A percentile compares a stretch with the other conserved stretches of the same genome.
Evolutionary conservation across 2,329 filamentous ascomycete species (phyloP).

Genomic region (Escovopsis sp.): DNA sequence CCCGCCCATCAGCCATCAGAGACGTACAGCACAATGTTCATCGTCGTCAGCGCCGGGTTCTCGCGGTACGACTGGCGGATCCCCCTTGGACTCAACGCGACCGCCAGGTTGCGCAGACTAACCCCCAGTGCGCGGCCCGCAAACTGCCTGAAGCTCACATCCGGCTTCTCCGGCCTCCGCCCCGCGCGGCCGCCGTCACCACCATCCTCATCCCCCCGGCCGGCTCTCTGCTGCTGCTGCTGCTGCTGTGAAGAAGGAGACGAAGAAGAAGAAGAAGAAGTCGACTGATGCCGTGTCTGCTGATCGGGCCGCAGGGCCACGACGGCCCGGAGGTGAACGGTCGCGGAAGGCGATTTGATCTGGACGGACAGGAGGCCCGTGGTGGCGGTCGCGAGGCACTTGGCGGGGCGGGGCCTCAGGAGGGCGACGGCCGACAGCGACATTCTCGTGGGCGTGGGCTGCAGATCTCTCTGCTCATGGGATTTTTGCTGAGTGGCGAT

Average conservation of each 20-base stretch:
- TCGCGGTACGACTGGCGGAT: conserved; percentile 21
- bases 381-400: conserved; percentile 15
- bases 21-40: conserved; percentile 19
- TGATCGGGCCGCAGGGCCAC: conserved; percentile 15
- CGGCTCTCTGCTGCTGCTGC: conserved; percentile 14
- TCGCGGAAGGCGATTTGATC: conserved; percentile 15
- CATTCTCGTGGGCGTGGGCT: conserved; percentile 11
- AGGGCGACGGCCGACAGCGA: conserved; percentile 20
- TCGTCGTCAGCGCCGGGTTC: conserved; percentile 15
- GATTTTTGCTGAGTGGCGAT: no score
- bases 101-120: conserved; percentile 20
- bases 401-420: conserved; percentile 17
- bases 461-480: no score
- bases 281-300: neutral
- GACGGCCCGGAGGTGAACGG: conserved; percentile 16
- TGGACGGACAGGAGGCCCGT: conserved; percentile 19
- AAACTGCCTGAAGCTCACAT: conserved; percentile 19
- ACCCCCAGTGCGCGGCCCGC: conserved; percentile 16
- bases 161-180: conserved; percentile 7
- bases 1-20: neutral
- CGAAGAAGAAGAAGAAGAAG: no score
- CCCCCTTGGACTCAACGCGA: conserved; percentile 21
- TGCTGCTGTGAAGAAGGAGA: no score
- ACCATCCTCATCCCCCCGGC: conserved; percentile 6
- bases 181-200: conserved; percentile 7